Evolutionary conservation across 768 basidiomycete species (phyloP), one percentile per base, ranked within the genome.

Genomic region (Boletus vinaceobasis): DNA sequence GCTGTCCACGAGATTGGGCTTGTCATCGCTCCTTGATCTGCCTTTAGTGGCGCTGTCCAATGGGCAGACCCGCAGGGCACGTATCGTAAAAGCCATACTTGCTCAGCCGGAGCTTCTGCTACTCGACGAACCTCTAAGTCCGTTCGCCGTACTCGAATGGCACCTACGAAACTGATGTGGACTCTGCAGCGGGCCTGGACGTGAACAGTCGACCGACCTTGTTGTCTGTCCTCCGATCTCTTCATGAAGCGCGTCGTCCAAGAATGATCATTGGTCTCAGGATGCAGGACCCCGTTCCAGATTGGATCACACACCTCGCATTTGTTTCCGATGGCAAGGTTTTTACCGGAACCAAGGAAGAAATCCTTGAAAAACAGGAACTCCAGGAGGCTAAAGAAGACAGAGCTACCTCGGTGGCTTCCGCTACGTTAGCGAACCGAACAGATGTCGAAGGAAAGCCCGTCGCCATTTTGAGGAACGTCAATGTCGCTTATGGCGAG

Each of bases 81-180:
- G 94, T 43, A 89, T 99, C 44, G 77, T 90, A 9, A 83, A 86
- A 59, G 89, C 90, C 0, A 69, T 98, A 9, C 66, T 98, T 32
- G 74, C 70, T 17, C 77, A 80, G 43, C 92, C 93, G 0, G 79
- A 86, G 56, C 66, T 98, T 19, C 66, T 98, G 23, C 70, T 98
- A 7, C 76, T 98, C n/a, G 94, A 97, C 57, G 96, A 98, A 68
- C 95, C 94, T 1, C 75, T 93, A 36, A 92, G 92, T 93, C 60
- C 53, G 86, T 40, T 7, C 5, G 14, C 48, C 39, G 5, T 45
- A 2, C 26, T 42, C 33, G 21, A 55, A 44, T 36, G 42, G 36
- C 5, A 32, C 13, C 37, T 38, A 17, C 23, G 42, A 33, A 5
- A 31, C 45, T 43, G 36, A 38, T 33, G 37, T 23, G 50, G 48